Percentiles rank a stretch among this genome's conserved stretches.
Conservation (phyloP, 257 asterid genomes). For the Solanum chilense region DNA sequence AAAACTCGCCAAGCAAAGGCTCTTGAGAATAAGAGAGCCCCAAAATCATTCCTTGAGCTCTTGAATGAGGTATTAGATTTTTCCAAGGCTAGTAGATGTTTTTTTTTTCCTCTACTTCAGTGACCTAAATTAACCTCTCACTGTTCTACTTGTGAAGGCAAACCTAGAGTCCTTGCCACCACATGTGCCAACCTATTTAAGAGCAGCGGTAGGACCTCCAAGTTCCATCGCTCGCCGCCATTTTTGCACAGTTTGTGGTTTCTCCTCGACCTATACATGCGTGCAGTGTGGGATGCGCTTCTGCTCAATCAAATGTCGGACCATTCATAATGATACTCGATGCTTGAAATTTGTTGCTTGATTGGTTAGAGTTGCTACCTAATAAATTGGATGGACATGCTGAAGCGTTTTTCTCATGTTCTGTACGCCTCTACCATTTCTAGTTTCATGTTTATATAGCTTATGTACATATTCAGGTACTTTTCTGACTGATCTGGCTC, state of each 20-base stretch:
- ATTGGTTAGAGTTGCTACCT: slow-evolving; percentile 5
- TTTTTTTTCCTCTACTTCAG: neutral
- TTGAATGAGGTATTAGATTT: slow-evolving; percentile 63
- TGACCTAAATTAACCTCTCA: neutral
- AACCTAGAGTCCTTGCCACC: slow-evolving; percentile 82
- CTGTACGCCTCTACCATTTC: neutral
- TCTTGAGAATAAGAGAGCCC: slow-evolving; percentile 85
- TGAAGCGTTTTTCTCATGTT: neutral
- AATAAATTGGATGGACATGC: neutral
- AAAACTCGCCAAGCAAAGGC: slow-evolving; percentile 98
- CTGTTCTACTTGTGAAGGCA: slow-evolving; percentile 30
- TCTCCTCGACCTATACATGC: slow-evolving; percentile 63
- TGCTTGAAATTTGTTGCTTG: slow-evolving; percentile 87
- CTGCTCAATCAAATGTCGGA: slow-evolving; percentile 75
- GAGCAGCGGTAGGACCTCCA: slow-evolving; percentile 97
- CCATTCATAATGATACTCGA: slow-evolving; percentile 86
- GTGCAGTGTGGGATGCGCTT: slow-evolving; percentile 90
- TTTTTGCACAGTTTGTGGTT: slow-evolving; percentile 94
- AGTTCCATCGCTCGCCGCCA: slow-evolving; percentile 70
- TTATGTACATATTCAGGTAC: neutral
- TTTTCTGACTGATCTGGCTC: neutral
- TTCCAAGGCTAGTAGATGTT: neutral
- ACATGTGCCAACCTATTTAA: slow-evolving; percentile 73
- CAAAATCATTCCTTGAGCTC: slow-evolving; percentile 83
- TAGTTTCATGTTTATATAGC: neutral